Evolutionary conservation across 306 rosid genomes (phyloP), one percentile per base, ranked within the genome.

Genomic region (Betula pendula): DNA sequence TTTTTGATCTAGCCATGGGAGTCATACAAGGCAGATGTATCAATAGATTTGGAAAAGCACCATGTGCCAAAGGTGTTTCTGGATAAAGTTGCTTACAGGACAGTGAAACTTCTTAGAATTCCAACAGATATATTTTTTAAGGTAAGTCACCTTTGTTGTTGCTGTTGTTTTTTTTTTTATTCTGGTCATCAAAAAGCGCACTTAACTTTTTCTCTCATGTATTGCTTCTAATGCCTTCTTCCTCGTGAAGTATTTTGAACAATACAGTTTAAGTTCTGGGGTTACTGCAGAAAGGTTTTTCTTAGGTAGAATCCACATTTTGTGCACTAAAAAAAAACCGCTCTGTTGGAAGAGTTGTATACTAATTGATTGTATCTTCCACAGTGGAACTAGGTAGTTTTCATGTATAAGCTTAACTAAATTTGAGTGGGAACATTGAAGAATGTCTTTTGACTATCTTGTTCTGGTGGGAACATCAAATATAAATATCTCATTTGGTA

Each of bases 21-120:
- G 22, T 84, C 89, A 70, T 93, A 93, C 58, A 55, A 31, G 8
- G 77, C 96, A 17, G 83, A 93, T 56, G 2, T 89, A 22, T 89
- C 96, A 22, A 85, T 92, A 16, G 97, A 92, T 82, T 68, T 92
- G 81, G 83, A 76, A 51, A 90, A 87, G 79, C 97, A 90, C 69
- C 96, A 93, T 49, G 89, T 79, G 51, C 97, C 97, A 14, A 90
- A 85, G 73, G 79, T 68, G 31, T 87, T 90, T 66, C 19, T 74
- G 83, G 97, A 93, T 75, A 93, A 80, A 84, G 19, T 86, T 33
- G 97, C 97, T 13, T 90, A 80, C 77, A 76, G 86, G 60, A 87
- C 89, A 8, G 94, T 89, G 79, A 87, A 90, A 72, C 79, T 89
- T 69, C 92, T 93, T 47, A 81, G 97, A 77, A 60, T 87, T 84